Base-by-base conservation (phyloP, 805 yeast genomes). In the Barnettozyma populi region DNA sequence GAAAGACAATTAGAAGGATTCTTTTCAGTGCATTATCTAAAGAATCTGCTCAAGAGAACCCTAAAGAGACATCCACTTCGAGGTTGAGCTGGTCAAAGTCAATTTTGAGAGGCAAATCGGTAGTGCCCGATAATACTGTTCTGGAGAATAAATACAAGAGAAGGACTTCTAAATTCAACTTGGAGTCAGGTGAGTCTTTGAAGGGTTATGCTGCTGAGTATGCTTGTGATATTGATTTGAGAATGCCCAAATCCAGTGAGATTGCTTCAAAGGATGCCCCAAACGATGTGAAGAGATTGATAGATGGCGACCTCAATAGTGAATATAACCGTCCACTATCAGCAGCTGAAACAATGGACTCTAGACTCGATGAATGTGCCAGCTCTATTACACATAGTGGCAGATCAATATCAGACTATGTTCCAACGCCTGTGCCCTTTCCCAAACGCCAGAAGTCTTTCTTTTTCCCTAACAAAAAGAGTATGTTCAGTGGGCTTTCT, bases 161-260 rank as follows among this genome's bases (percentile, higher is more conserved):
- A 11, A 29, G n/a, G n/a, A 29, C 11, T 11, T 29, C n/a, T 7
- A 45, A 42, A 7, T 51, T 56, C 11, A 54, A 52, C 31, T 31
- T 55, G 39, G 57, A 59, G 8, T 60, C 64, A 19, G 64, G 64
- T 10, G 53, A 48, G 16, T 59, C 64, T 3, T 43, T 60, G 5
- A 32, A 50, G 25, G 57, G 53, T 2, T 52, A 31, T 37, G 61
- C 57, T 2, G 57, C 54, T 8, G 54, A 50, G 2, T 52, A 54
- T 37, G 47, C 53, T 1, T 16, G 36, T 1, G 25, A 34, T 1
- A 47, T 36, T 13, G 60, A 52, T 13, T 49, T 55, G 21, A 32
- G 36, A 16, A 11, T 52, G 5, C 55, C 55, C 2, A 43, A 32
- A 1, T 37, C 49, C 3, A 32, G 40, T 11, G 51, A 50, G 25